Evolutionary conservation across 495 filamentous ascomycete genomes (phyloP), one percentile per base, ranked within the genome.

Genomic region (Penicillium alfredii): DNA sequence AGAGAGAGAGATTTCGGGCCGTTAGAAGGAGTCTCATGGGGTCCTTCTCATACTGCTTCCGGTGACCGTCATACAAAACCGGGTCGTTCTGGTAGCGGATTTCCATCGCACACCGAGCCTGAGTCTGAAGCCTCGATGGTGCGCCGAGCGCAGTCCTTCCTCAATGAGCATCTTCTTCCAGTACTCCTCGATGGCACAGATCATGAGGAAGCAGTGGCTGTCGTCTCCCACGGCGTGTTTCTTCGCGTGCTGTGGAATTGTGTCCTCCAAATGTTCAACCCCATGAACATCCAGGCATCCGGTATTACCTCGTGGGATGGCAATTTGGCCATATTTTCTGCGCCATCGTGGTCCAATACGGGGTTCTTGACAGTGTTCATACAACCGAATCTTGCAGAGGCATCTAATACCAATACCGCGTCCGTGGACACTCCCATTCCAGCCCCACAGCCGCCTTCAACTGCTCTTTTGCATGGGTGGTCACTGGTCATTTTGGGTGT

Each of bases 211-310:
- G 51, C 63, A 1, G 56, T 90, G 8, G 80, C 76, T 13, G 61
- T 90, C 15, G 83, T 90, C 10, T 78, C 86, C 8, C 88, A 94
- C 53, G 88, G 88, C 24, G 77, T 90, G 18, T 78, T 93, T 14
- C 73, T 94, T 1, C 74, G 72, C 13, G 63, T 76, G 13, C 53
- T 94, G 0, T 79, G 86, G 73, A 67, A 68, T 34, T 67, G 71
- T 19, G 58, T 93, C 23, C 50, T 86, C 12, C 56, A 56, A 3
- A 65, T 66, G 17, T 73, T 82, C 47, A 56, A 68, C 8, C 60
- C 64, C 12, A 55, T 48, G 24, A 66, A 52, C 28, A 61, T 69
- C 8, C 40, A 29, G 1, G 17, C 27, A 2, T 30, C 50, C 0
- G 45, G 31, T 9, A 31, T 29, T 27, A 6, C 19, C 8, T 22